Evolutionary conservation across 2,329 filamentous ascomycete species (phyloP), one percentile per base, ranked within the genome.

Genomic region (Paraphaeosphaeria minitans): DNA sequence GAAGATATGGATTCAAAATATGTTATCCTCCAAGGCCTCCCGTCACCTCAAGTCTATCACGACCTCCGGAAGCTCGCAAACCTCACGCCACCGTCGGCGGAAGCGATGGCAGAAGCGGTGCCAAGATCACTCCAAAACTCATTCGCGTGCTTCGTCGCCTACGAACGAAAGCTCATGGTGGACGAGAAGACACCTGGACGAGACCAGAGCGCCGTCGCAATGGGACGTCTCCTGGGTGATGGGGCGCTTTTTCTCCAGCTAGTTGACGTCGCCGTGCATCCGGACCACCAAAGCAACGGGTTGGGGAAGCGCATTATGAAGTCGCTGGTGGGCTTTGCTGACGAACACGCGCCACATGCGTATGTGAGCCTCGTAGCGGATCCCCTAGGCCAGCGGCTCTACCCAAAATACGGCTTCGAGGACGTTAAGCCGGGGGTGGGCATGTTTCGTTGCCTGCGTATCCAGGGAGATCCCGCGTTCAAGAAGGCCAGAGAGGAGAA

Each of bases 211-310:
- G 59, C 66, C n/a, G 75, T 84, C 6, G 82, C 73, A 0, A 84
- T 84, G 82, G 82, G 82, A 50, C 78, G 83, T 21, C 73, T 84
- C 27, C 73, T 84, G 56, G 80, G 81, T 13, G 83, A 85, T 60
- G 82, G 82, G 7, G 79, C 79, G 6, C 81, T 82, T 73, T 84
- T 84, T 62, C 82, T 84, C 53, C 71, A 79, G 45, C 75, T 85
- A 51, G 78, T 78, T 21, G 82, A 85, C 63, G 81, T 85, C 69
- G 80, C 79, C 1, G 79, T 83, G n/a, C 72, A 82, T 47, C 80
- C 81, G 6, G 75, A 72, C 8, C 82, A 85, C 58, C 82, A 82
- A 60, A 76, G 79, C 12, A 77, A 75, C 52, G 82, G 83, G 0
- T 66, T 85, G 1, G 83, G 79, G 9, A 78, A 80, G 52, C 71